A percentile compares a stretch with the other conserved stretches of the same genome.
Evolutionary conservation across 2,329 filamentous ascomycete species (phyloP).

Genomic region (Parastagonospora nodorum): DNA sequence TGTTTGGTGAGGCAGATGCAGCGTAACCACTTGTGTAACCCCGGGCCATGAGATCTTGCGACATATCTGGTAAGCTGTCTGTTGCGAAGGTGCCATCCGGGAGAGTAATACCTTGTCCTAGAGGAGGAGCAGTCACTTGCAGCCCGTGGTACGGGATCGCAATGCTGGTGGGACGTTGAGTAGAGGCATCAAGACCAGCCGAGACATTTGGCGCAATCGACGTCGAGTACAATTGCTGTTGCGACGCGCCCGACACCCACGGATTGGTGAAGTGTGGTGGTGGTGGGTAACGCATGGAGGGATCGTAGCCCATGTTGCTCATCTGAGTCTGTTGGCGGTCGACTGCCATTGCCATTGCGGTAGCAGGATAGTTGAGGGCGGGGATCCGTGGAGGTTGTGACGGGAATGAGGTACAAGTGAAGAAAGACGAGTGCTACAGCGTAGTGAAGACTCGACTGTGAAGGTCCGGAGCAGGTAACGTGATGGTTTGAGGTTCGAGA

Average conservation of each 20-base stretch:
- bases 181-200: constrained; percentile 48
- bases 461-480: constrained; percentile 41
- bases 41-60: constrained; percentile 78
- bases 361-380: constrained; percentile 4
- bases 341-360: constrained; percentile 88
- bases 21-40: constrained; percentile 71
- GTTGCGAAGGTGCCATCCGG: constrained; percentile 64
- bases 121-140: constrained; percentile 73
- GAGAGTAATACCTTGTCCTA: constrained; percentile 72
- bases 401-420: constrained; percentile 24
- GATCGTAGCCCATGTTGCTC: constrained; percentile 76
- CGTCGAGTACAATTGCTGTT: constrained; percentile 68
- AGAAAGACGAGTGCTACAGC: constrained; percentile 32
- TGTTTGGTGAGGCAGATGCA: constrained; percentile 71
- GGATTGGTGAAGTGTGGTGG: constrained; percentile 85
- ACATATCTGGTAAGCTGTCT: constrained; percentile 71
- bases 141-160: constrained; percentile 76
- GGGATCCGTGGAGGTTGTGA: constrained; percentile 15
- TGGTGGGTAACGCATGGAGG: constrained; percentile 68
- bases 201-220: constrained; percentile 64
- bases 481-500: constrained; percentile 40
- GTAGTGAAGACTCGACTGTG: constrained; percentile 21
- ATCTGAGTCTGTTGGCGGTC: constrained; percentile 77
- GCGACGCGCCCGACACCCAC: constrained; percentile 69
- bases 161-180: constrained; percentile 65